Base-by-base conservation (phyloP, 306 rosid species). In the Pterocarpus macrocarpus region DNA sequence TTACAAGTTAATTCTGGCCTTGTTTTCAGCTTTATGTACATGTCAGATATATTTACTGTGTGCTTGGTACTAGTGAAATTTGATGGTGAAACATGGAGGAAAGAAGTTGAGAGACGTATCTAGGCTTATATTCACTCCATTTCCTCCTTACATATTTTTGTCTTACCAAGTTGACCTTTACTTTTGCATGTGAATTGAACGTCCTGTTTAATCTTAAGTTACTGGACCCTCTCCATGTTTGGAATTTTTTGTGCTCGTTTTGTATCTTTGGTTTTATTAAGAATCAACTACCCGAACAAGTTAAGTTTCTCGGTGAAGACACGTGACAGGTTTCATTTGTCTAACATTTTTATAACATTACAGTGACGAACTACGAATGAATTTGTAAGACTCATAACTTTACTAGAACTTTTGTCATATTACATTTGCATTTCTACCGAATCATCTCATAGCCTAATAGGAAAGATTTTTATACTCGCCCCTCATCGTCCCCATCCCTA, bases 1-100 rank as follows among this genome's bases (percentile, higher is more conserved):
- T 17, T 9, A 32, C 16, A 62, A 49, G 53, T 17, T 17, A 41
- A 71, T 56, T 39, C 33, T 78, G 65, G 58, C n/a, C 32, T 44
- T 64, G 71, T 47, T 78, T 70, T 77, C 41, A 64, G 22, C 50
- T 5, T 52, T 53, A 5, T 57, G 66, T 35, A 47, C 50, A n/a
- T 66, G 41, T 69, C 49, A 30, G 16, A 41, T 44, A 17, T 65
- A 43, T 22, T 30, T 50, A 8, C 17, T 33, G 33, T 71, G 15
- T 14, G 52, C 33, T 30, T 32, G 35, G 71, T 61, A 66, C 35
- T 16, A 17, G 47, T 43, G 58, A 45, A 66, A 44, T 74, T 38
- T n/a, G 15, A 33, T 38, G 58, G 65, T 53, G 36, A 30, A 50
- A 63, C 15, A 52, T 64, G 71, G 52, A 43, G 62, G 58, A 57